Conservation (phyloP, 495 filamentous ascomycete species). For the Podospora comata region DNA sequence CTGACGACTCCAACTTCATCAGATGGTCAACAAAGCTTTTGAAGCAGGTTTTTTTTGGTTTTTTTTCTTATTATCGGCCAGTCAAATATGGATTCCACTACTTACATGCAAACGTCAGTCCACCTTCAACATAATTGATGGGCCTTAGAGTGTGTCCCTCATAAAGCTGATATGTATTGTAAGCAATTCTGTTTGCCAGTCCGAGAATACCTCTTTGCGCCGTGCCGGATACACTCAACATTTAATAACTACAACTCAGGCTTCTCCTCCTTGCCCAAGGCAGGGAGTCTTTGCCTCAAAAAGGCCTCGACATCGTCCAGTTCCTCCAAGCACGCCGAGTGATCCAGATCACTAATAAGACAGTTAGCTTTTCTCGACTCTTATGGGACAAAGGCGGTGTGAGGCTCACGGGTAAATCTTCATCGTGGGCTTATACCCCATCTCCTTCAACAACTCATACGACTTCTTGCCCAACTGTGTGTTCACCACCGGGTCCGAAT, state of each 20-base stretch:
- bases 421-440: conserved; percentile 70
- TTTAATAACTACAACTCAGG: conserved; percentile 35
- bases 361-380: neutral
- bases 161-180: neutral
- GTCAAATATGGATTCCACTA: neutral
- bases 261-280: conserved; percentile 39
- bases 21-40: neutral
- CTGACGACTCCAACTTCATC: neutral
- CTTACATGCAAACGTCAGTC: neutral
- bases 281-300: conserved; percentile 60
- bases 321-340: conserved; percentile 75
- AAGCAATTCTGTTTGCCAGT: neutral
- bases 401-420: conserved; percentile 66
- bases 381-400: conserved; percentile 14
- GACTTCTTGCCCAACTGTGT: conserved; percentile 65
- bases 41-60: neutral
- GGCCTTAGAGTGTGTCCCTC: neutral
- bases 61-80: too few relatives aligned
- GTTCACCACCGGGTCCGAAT: conserved; percentile 66
- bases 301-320: conserved; percentile 81
- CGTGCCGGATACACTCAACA: neutral
- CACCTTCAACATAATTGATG: neutral
- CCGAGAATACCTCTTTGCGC: neutral
- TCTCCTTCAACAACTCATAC: conserved; percentile 56
- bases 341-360: conserved; percentile 56